Evolutionary conservation across 257 asterid genomes (phyloP).

Genomic region (Petunia axillaris): DNA sequence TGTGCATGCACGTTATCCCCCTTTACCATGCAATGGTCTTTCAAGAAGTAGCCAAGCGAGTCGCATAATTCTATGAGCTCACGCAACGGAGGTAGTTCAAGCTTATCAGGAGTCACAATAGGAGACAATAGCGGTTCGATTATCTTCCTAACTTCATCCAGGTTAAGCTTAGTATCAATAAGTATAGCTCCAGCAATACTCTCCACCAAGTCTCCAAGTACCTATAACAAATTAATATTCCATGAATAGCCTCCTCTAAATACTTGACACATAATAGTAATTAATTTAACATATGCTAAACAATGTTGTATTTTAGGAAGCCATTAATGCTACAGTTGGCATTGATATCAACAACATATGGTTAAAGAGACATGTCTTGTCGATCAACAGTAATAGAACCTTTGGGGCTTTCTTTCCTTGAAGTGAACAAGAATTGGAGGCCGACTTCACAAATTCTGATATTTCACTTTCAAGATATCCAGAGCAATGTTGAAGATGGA

Average conservation of each 20-base stretch:
- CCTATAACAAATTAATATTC: slow-evolving; percentile 43
- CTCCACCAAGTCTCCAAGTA: slow-evolving; percentile 94
- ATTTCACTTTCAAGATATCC: slow-evolving; percentile 53
- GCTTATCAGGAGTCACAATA: slow-evolving; percentile 88
- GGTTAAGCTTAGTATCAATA: slow-evolving; percentile 71
- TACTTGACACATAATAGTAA: neutral
- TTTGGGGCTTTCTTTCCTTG: slow-evolving; percentile 77
- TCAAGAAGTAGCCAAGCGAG: slow-evolving; percentile 77
- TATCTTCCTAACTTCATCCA: slow-evolving; percentile 80
- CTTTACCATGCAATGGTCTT: slow-evolving; percentile 40
- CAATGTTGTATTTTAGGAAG: slow-evolving; percentile 17
- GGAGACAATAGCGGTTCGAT: slow-evolving; percentile 79
- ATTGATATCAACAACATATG: slow-evolving; percentile 14
- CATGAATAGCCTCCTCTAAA: neutral
- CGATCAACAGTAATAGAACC: slow-evolving; percentile 41
- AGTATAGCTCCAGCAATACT: slow-evolving; percentile 93
- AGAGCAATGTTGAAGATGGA: slow-evolving; percentile 75
- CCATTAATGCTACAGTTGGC: slow-evolving; percentile 16
- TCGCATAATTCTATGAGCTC: slow-evolving; percentile 81
- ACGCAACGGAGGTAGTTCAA: slow-evolving; percentile 83
- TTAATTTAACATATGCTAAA: slow-evolving; percentile 8
- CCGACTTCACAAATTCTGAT: slow-evolving; percentile 52
- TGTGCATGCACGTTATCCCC: slow-evolving; percentile 61
- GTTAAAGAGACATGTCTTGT: slow-evolving; percentile 8
- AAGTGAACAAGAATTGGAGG: slow-evolving; percentile 51